These are phyloP conservation scores for Torrubiella hemipterigena DNA, from an alignment of 2,329 filamentous ascomycete genomes.

Conservation along the genomic window DNA sequence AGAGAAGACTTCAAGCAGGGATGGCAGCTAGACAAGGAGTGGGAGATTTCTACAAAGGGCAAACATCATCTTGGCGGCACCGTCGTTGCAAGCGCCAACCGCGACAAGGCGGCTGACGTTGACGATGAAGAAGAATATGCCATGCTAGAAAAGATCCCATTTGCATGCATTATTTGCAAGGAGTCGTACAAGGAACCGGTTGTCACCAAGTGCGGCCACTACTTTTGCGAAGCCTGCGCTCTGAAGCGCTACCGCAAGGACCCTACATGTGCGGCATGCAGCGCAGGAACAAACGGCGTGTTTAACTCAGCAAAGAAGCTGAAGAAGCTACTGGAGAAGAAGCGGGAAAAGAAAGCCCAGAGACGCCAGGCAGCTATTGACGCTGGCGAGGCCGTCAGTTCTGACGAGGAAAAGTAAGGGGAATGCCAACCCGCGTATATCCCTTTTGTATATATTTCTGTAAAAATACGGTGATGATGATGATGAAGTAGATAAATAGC, in stretches of 20 bases:
- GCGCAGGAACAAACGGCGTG: constrained; percentile 72
- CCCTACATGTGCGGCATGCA: constrained; percentile 77
- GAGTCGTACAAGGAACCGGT: constrained; percentile 68
- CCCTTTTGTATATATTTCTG: too few relatives aligned
- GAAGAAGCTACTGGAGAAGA: constrained; percentile 67
- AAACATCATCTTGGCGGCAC: constrained; percentile 52
- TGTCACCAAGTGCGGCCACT: constrained; percentile 84
- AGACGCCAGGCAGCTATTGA: constrained; percentile 41
- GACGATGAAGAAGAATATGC: constrained; percentile 51
- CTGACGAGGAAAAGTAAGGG: constrained; percentile 26
- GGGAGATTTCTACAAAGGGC: constrained; percentile 73
- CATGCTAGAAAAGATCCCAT: constrained; percentile 73
- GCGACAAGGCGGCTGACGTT: constrained; percentile 19
- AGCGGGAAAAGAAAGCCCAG: constrained; percentile 48
- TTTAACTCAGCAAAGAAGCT: constrained; percentile 82
- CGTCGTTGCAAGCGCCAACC: constrained; percentile 47
- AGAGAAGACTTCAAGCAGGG: constrained; percentile 77
- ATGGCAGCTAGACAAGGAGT: constrained; percentile 91
- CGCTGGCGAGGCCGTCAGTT: constrained; percentile 35
- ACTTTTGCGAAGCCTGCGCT: constrained; percentile 89
- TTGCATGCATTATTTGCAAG: constrained; percentile 80
- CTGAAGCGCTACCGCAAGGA: constrained; percentile 77
- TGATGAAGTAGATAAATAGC: too few relatives aligned
- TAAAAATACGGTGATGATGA: too few relatives aligned
- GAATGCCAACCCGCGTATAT: too few relatives aligned